Evolutionary conservation across 1,139 yeast genomes (phyloP).

Genomic region (Kurtzmaniella natalensis): DNA sequence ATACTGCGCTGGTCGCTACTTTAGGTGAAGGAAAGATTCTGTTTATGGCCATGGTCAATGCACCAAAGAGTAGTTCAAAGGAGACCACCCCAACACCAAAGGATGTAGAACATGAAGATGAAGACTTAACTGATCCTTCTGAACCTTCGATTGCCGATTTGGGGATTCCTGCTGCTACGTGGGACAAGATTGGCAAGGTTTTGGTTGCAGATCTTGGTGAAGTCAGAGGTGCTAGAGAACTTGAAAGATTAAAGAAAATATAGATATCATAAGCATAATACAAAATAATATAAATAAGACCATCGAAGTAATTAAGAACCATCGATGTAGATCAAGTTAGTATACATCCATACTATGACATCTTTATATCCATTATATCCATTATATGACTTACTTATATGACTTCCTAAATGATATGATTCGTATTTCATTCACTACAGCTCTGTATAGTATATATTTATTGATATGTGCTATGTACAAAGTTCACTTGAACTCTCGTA

Average conservation of each 20-base stretch:
- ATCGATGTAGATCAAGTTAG: too few relatives aligned
- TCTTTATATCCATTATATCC: too few relatives aligned
- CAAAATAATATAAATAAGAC: neutral
- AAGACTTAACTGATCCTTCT: conserved; percentile 11
- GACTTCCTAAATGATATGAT: too few relatives aligned
- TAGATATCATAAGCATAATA: conserved; percentile 17
- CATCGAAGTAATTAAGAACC: too few relatives aligned
- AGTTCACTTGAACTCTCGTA: too few relatives aligned
- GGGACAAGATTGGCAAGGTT: conserved; percentile 27
- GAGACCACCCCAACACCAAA: neutral
- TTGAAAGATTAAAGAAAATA: conserved; percentile 37
- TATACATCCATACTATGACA: too few relatives aligned
- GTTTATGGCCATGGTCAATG: conserved; percentile 37
- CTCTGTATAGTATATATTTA: too few relatives aligned
- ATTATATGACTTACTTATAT: too few relatives aligned
- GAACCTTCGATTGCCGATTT: conserved; percentile 13
- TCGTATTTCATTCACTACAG: too few relatives aligned
- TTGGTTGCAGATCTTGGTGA: conserved; percentile 28
- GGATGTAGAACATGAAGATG: conserved; percentile 9
- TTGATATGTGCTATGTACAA: too few relatives aligned
- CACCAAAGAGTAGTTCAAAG: conserved; percentile 15
- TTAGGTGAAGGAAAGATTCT: conserved; percentile 16
- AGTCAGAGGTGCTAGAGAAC: conserved; percentile 19
- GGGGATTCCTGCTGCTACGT: conserved; percentile 19
- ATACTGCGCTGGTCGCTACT: conserved; percentile 23